Conservation (phyloP, 805 yeast genomes). For the Metschnikowia cerradonensis region DNA sequence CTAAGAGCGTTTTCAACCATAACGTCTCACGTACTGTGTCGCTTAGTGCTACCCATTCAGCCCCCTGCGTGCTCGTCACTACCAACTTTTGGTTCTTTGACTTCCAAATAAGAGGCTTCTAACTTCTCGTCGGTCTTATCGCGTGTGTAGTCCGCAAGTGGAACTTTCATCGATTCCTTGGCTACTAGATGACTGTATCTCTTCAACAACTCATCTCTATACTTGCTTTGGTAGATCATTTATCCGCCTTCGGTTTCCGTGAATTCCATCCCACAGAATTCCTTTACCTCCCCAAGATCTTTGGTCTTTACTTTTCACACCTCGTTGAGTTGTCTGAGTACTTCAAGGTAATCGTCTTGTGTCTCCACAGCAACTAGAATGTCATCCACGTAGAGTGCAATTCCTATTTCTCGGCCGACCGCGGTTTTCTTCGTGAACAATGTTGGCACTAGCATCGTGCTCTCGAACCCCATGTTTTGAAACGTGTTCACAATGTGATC, state of each 20-base stretch:
- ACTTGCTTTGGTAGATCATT: background rate
- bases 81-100: background rate
- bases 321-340: too few species aligned
- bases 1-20: background rate
- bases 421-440: too few species aligned
- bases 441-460: too few species aligned
- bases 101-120: background rate
- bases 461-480: too few species aligned
- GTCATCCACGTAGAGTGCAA: too few species aligned
- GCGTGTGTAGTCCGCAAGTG: background rate
- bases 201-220: background rate
- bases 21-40: background rate
- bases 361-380: too few species aligned
- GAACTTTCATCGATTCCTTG: background rate
- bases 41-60: background rate
- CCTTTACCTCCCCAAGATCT: background rate
- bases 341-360: too few species aligned
- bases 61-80: background rate
- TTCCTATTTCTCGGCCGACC: too few species aligned
- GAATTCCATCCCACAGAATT: conserved; percentile 1
- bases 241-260: background rate
- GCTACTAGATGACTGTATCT: background rate
- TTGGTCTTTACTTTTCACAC: too few species aligned
- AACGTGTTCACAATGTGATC: too few species aligned
- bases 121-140: background rate